A percentile compares a stretch with the other conserved stretches of the same genome.
These are phyloP conservation scores for Boletus vinaceobasis DNA, from an alignment of 768 basidiomycete species.

Conservation along the genomic window DNA sequence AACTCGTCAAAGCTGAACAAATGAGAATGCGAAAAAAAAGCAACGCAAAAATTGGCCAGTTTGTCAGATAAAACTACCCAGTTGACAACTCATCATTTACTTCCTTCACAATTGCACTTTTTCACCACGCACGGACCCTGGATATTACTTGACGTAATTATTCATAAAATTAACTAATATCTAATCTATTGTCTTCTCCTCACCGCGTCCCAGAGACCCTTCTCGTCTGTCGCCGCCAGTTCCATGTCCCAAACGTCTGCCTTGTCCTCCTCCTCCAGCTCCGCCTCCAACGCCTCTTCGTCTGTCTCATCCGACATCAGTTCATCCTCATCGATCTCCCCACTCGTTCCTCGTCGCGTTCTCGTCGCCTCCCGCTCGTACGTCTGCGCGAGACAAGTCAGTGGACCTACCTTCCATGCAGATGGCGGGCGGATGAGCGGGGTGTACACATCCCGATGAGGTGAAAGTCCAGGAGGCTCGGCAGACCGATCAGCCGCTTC, in stretches of 20 bases:
- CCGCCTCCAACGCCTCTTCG: constrained; percentile 34
- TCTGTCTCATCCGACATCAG: constrained; percentile 36
- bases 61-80: constrained; percentile 10
- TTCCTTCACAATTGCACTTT: constrained; percentile 14
- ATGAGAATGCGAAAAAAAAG: constrained; percentile 19
- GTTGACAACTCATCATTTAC: constrained; percentile 9
- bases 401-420: constrained; percentile 7
- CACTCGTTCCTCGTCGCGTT: constrained; percentile 16
- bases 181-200: background rate
- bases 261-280: constrained; percentile 42
- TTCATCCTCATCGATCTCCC: constrained; percentile 19
- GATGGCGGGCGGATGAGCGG: constrained; percentile 36
- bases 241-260: constrained; percentile 38
- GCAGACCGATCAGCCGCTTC: background rate
- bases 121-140: constrained; percentile 33
- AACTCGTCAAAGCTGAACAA: constrained; percentile 19
- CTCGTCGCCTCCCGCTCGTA: constrained; percentile 22
- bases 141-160: constrained; percentile 10
- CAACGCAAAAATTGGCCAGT: constrained; percentile 14
- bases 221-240: constrained; percentile 36
- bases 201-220: constrained; percentile 36
- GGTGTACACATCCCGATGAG: constrained; percentile 32
- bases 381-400: constrained; percentile 20
- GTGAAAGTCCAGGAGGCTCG: constrained; percentile 9
- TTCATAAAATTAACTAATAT: constrained; percentile 3